Evolutionary conservation across 192 early-diverging fungal species (phyloP).

Genomic region (Phycomyces nitens): DNA sequence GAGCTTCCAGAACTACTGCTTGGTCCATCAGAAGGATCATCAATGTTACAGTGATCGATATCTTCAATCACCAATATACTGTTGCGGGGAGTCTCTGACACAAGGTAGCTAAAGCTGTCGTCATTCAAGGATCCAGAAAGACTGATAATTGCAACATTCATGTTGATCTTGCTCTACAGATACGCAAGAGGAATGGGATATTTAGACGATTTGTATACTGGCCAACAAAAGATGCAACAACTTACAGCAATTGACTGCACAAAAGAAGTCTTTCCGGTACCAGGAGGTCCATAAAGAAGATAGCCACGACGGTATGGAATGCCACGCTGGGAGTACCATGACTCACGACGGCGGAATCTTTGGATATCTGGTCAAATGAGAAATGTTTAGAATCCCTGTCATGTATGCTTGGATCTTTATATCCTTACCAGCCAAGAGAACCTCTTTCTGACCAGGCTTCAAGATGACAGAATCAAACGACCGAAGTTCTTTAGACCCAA

Average conservation of each 20-base stretch:
- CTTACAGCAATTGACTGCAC: slow-evolving; percentile 48
- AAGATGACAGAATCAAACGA: slow-evolving; percentile 45
- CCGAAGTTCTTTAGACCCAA: slow-evolving; percentile 31
- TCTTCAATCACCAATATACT: slow-evolving; percentile 58
- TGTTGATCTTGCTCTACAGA: slow-evolving; percentile 37
- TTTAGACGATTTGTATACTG: no score
- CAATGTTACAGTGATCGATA: slow-evolving; percentile 34
- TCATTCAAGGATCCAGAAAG: slow-evolving; percentile 43
- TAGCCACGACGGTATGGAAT: slow-evolving; percentile 53
- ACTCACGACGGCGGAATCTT: slow-evolving; percentile 38
- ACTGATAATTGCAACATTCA: slow-evolving; percentile 49
- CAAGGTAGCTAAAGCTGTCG: slow-evolving; percentile 36
- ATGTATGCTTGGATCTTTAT: not conserved
- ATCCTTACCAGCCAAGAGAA: slow-evolving; percentile 32
- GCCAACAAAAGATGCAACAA: not conserved
- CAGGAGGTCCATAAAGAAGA: slow-evolving; percentile 52
- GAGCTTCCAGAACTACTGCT: not conserved
- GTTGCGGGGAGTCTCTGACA: slow-evolving; percentile 41
- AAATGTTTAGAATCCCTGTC: no score
- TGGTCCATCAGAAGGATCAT: slow-evolving; percentile 22
- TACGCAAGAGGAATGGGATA: not conserved
- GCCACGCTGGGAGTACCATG: slow-evolving; percentile 48
- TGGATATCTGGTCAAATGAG: slow-evolving; percentile 33
- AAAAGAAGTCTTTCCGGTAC: slow-evolving; percentile 52
- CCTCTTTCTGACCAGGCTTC: slow-evolving; percentile 46